Evolutionary conservation across 139 green algal genomes (phyloP).

Genomic region (Yamagishiella unicocca): DNA sequence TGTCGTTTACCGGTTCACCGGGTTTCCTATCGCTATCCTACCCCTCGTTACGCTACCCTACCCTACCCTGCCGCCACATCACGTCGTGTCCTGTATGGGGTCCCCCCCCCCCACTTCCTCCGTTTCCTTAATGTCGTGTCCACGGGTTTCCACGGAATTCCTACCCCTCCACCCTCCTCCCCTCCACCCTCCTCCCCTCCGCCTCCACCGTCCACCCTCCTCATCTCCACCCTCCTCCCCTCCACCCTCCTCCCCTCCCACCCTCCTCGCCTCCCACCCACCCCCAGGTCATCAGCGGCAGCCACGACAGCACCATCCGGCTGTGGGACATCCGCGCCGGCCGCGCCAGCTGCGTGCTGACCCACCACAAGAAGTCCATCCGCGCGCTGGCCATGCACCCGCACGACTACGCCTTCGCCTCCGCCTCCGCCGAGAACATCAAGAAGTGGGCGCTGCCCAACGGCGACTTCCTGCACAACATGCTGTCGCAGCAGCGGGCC

Average conservation of each 20-base stretch:
- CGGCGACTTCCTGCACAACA: slow-evolving; percentile 98
- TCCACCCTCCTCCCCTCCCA: neutral
- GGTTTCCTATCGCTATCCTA: no score
- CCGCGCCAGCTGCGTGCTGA: slow-evolving; percentile 90
- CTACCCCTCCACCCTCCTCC: neutral
- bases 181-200: neutral
- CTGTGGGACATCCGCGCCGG: slow-evolving; percentile 82
- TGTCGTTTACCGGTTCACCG: no score
- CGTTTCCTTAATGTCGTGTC: no score
- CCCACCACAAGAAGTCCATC: slow-evolving; percentile 98
- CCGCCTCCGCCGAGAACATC: slow-evolving; percentile 94
- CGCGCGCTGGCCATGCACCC: slow-evolving; percentile 87
- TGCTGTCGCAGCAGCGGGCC: slow-evolving; percentile 90
- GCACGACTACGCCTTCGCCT: slow-evolving; percentile 89
- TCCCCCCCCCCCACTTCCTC: no score
- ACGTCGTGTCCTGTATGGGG: no score
- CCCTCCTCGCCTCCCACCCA: neutral
- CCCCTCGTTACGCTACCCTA: no score
- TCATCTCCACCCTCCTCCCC: neutral
- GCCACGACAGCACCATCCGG: slow-evolving; percentile 71
- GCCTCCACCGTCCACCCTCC: neutral
- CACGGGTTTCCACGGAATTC: neutral
- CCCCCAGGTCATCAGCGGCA: slow-evolving; percentile 89
- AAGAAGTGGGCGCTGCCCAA: slow-evolving; percentile 95
- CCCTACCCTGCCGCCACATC: no score